These are phyloP conservation scores for Clarireedia paspali DNA, from an alignment of 2,329 filamentous ascomycete species.

Conservation along the genomic window DNA sequence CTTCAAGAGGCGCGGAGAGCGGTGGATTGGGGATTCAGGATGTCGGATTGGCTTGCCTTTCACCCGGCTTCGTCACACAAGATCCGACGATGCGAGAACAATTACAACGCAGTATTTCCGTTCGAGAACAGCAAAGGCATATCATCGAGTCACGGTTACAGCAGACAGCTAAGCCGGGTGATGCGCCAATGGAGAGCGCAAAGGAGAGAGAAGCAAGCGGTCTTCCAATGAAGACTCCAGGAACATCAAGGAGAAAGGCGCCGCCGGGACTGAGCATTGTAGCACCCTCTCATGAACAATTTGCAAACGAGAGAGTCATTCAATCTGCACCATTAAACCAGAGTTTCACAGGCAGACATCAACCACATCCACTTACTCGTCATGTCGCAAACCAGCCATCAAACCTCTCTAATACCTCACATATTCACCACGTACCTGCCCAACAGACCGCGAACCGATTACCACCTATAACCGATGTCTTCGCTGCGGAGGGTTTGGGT, in stretches of 20 bases:
- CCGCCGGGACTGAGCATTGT: constrained; percentile 90
- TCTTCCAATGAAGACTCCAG: constrained; percentile 57
- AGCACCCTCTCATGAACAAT: constrained; percentile 86
- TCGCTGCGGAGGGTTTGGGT: constrained; percentile 67
- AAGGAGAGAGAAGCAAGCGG: constrained; percentile 45
- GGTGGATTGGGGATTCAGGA: constrained; percentile 76
- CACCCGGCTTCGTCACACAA: constrained; percentile 91
- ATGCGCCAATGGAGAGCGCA: constrained; percentile 48
- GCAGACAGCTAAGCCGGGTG: constrained; percentile 75
- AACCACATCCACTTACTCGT: constrained; percentile 66
- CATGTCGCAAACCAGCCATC: constrained; percentile 77
- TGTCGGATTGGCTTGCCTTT: constrained; percentile 87
- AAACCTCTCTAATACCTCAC: constrained; percentile 73
- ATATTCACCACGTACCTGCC: constrained; percentile 85
- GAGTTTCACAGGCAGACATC: constrained; percentile 86
- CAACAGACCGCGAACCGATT: constrained; percentile 86
- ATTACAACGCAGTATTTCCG: constrained; percentile 85
- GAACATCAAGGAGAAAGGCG: constrained; percentile 67
- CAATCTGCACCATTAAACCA: constrained; percentile 93
- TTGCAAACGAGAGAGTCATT: constrained; percentile 89
- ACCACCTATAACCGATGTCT: constrained; percentile 90
- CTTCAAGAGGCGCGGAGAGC: constrained; percentile 56
- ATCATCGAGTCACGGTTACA: constrained; percentile 91
- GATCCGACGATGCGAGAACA: constrained; percentile 97
- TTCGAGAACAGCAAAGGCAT: constrained; percentile 86